Evolutionary conservation across 768 basidiomycete species (phyloP).

Genomic region (Amanita rubescens): DNA sequence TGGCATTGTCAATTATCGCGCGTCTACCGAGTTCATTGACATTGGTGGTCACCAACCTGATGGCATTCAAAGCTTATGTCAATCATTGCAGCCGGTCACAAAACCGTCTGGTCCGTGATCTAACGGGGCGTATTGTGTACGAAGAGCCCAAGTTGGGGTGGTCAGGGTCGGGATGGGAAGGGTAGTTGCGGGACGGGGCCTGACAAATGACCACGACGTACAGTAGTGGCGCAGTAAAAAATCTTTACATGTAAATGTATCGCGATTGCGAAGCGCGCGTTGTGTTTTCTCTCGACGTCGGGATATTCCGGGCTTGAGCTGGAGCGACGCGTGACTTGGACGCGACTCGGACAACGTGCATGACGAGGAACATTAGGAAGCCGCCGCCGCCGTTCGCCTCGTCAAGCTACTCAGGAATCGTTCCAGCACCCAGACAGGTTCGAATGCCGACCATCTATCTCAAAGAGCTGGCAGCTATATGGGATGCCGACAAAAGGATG

Average conservation of each 20-base stretch:
- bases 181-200: too few species aligned
- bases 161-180: too few species aligned
- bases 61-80: neutral
- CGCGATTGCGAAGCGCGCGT: too few species aligned
- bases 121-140: neutral
- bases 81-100: neutral
- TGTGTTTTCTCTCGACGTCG: too few species aligned
- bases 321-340: neutral
- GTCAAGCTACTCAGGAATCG: neutral
- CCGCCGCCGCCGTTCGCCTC: neutral
- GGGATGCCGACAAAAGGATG: constrained; percentile 29
- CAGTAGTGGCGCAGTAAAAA: too few species aligned
- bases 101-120: neutral
- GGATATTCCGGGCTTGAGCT: too few species aligned
- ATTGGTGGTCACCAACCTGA: neutral
- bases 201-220: too few species aligned
- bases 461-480: constrained; percentile 28
- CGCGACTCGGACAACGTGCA: neutral
- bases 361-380: neutral
- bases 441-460: constrained; percentile 9
- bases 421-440: neutral
- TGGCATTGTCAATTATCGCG: neutral
- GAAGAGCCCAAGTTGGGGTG: neutral
- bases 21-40: neutral
- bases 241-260: too few species aligned